Evolutionary conservation across 257 asterid species (phyloP), one percentile per base, ranked within the genome.

Genomic region (Solanum stenotomum): DNA sequence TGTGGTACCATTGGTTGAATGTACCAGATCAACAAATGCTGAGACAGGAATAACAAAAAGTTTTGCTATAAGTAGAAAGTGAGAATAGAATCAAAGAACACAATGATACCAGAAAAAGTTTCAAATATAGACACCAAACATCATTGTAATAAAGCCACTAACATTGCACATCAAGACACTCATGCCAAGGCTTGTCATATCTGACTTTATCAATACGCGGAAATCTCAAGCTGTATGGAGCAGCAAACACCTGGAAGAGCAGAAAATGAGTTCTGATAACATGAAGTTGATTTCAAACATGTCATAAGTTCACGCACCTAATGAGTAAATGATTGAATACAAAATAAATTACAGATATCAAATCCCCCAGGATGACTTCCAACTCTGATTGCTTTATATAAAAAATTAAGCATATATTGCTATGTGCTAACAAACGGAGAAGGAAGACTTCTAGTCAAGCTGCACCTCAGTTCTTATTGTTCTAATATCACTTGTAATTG

Each of bases 161-260:
- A 97, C 98, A 91, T 85, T 95, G 98, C 89, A 97, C 96, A 89
- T 97, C 98, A 83, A 97, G 98, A 89, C 99, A 97, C 89, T 97
- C 99, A 86, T 95, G 95, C 99, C 99, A 97, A 88, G 98, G 98
- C 92, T 96, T 97, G 91, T 97, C 99, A 91, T 94, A 95, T 92
- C 98, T 94, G 87, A 93, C 98, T 46, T 95, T 94, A 91, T 97
- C 98, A 90, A 97, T 97, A 88, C 99, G 97, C 52, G 99, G 99
- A 94, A 97, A 97, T 91, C 99, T 95, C 92, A 97, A 92, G 96
- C 96, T 92, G 93, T 96, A 95, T 72, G 99, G 99, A 88, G 99
- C 98, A 90, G 99, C 94, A 94, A 96, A 97, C 78, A 95, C 98
- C 99, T 97, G 93, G 86, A 90, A 83, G 81, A 63, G 71, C 63